phyloP scores from a whole-genome alignment of 164 flowering plant genomes.

The Chimonanthus praecox region DNA sequence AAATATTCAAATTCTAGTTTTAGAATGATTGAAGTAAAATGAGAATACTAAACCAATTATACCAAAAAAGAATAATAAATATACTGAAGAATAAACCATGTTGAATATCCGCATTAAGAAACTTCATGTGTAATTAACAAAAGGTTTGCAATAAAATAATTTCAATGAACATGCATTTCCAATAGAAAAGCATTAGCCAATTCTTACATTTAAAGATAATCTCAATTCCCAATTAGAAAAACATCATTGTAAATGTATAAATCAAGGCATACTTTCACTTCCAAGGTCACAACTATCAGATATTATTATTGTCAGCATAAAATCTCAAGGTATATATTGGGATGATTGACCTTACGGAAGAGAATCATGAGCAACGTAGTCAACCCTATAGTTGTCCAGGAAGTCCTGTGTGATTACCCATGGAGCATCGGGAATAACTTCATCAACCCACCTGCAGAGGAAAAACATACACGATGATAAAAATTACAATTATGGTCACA shows the following conservation, averaged over 20 bases:
- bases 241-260: background rate
- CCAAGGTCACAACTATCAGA: too few species aligned
- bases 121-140: background rate
- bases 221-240: background rate
- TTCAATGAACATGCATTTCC: background rate
- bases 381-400: conserved; percentile 80
- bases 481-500: background rate
- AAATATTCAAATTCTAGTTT: too few species aligned
- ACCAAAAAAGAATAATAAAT: background rate
- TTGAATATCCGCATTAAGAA: background rate
- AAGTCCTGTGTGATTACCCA: conserved; percentile 85
- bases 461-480: background rate
- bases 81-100: background rate
- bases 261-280: background rate
- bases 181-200: background rate
- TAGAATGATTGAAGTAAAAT: too few species aligned
- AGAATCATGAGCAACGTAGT: conserved; percentile 93
- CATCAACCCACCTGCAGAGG: conserved; percentile 90
- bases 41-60: too few species aligned
- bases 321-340: conserved; percentile 2
- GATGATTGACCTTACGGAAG: conserved; percentile 75
- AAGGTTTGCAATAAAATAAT: background rate
- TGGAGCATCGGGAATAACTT: conserved; percentile 98
- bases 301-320: too few species aligned
- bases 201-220: background rate